These are phyloP conservation scores for Saksenaea oblongispora DNA, from an alignment of 371 early-diverging fungal genomes.

Conservation along the genomic window DNA sequence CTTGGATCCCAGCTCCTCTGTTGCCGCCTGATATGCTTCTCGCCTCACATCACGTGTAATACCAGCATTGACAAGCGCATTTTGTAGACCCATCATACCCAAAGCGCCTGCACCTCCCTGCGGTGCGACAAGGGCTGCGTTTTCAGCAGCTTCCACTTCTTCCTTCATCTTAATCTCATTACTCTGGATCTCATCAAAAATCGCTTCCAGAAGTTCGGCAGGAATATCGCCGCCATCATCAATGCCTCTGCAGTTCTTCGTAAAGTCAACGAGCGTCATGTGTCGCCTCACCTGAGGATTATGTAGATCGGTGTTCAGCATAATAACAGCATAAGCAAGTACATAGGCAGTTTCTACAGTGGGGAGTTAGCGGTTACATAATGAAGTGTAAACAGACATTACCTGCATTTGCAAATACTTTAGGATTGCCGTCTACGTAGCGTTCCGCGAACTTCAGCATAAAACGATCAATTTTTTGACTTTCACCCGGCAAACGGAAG, in stretches of 20 bases:
- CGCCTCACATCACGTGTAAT: constrained; percentile 48
- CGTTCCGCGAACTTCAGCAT: constrained; percentile 97
- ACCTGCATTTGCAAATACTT: constrained; percentile 72
- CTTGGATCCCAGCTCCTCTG: constrained; percentile 60
- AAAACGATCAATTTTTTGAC: constrained; percentile 98
- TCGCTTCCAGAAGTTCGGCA: constrained; percentile 61
- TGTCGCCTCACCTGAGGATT: constrained; percentile 89
- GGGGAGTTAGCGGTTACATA: background rate
- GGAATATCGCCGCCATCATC: constrained; percentile 85
- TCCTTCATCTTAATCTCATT: constrained; percentile 95
- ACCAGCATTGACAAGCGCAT: constrained; percentile 50
- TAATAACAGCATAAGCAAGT: constrained; percentile 91
- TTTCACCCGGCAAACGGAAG: constrained; percentile 97
- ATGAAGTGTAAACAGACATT: background rate
- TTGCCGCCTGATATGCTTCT: constrained; percentile 55
- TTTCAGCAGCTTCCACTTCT: constrained; percentile 62
- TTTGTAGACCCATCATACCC: constrained; percentile 47
- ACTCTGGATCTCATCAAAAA: constrained; percentile 80
- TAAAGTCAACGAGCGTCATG: constrained; percentile 92
- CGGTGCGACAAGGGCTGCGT: constrained; percentile 29
- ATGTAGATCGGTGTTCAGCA: constrained; percentile 97
- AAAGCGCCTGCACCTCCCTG: constrained; percentile 25
- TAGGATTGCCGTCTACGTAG: constrained; percentile 81
- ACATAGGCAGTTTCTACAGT: constrained; percentile 85
- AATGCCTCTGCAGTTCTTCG: constrained; percentile 93